Base-by-base conservation (phyloP, 768 basidiomycete species). In the Pleurotus citrinopileatus region DNA sequence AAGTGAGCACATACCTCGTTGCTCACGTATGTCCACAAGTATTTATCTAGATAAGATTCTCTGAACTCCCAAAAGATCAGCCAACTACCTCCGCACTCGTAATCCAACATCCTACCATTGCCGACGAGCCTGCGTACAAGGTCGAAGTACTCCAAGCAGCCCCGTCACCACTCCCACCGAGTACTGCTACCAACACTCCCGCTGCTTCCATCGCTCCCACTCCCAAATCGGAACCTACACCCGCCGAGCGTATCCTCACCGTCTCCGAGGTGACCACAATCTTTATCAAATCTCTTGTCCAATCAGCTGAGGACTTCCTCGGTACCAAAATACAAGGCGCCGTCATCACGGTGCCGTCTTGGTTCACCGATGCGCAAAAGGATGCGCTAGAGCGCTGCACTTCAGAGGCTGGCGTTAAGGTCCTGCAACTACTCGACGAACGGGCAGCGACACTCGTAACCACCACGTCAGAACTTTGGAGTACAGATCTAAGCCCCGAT, bases 301-400 rank as follows among this genome's bases (percentile, higher is more conserved):
- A 89, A 58, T 94, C 91, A 32, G 96, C 95, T 4, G 82, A 87
- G 60, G 93, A 94, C 66, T 98, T 95, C 71, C 80, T 98, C 10
- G 93, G 94, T 10, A 85, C 82, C 64, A 79, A 82, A 25, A 76
- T 91, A 29, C 71, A 82, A 40, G 90, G 89, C 37, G 89, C 91
- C 20, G 96, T 98, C 54, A 82, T 98, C 65, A 83, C 85, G 52
- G 79, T 90, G 5, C 94, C 96, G 0, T 68, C 85, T 1, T 86
- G 79, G 71, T 97, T 95, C 67, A 77, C 82, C 23, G 74, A 81
- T 6, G 67, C 68, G 2, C 91, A 94, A 69, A 78, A 79, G 57
- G 76, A 73, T 3, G 93, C 91, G 0, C 75, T 98, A 17, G 75
- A 79, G 58, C 76, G 79, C 47, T 91, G 93, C 0, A 90, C 91